phyloP scores from a whole-genome alignment of 1,139 yeast species.

The Yamadazyma epiphylla region DNA sequence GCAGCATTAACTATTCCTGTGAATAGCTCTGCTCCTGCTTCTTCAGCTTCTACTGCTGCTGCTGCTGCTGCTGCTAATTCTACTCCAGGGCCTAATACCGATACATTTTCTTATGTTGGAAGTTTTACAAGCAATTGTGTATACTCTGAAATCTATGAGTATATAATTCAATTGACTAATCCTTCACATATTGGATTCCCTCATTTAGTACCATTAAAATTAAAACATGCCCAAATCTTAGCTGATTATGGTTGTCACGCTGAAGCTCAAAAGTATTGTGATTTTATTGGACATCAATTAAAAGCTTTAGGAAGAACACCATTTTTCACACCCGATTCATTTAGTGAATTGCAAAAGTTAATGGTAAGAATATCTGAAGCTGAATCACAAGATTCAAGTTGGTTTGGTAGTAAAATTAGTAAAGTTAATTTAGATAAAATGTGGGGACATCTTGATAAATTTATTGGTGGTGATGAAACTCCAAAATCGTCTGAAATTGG shows the following conservation, averaged over 20 bases:
- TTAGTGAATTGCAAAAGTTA: conserved; percentile 35
- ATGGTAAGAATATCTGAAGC: conserved; percentile 44
- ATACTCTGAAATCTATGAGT: conserved; percentile 74
- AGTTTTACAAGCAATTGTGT: conserved; percentile 22
- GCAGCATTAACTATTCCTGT: conserved; percentile 26
- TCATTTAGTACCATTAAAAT: conserved; percentile 53
- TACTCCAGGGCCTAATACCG: too few relatives aligned
- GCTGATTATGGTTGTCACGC: conserved; percentile 57
- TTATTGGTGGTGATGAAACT: conserved; percentile 83
- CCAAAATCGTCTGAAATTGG: conserved; percentile 33
- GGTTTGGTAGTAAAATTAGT: conserved; percentile 63
- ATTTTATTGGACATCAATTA: conserved; percentile 41
- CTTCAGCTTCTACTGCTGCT: conserved; percentile 11
- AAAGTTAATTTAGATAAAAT: conserved; percentile 80
- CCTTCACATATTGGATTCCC: conserved; percentile 37
- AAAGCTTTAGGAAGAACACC: conserved; percentile 41
- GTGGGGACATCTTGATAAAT: conserved; percentile 86
- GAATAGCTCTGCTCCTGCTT: not conserved
- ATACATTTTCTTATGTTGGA: conserved; percentile 25
- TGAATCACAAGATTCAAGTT: conserved; percentile 41
- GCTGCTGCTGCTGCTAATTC: conserved; percentile 17
- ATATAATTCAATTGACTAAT: conserved; percentile 26
- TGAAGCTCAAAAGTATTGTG: conserved; percentile 62
- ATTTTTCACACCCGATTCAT: conserved; percentile 32
- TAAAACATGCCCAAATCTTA: conserved; percentile 59